Conservation (phyloP, 2,329 filamentous ascomycete genomes). For the Fusarium nematophilum region DNA sequence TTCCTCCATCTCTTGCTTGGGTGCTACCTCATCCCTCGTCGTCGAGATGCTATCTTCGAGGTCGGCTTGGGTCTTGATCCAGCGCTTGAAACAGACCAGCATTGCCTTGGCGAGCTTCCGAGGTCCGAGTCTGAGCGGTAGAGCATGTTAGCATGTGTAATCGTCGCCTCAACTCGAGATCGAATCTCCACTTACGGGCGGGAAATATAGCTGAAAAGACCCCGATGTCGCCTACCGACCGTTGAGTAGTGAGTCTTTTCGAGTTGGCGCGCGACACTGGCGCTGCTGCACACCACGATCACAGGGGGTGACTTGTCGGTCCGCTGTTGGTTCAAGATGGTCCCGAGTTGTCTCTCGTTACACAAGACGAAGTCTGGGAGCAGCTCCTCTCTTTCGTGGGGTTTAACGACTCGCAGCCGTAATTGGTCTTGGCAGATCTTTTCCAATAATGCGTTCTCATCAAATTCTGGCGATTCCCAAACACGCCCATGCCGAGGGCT, state of each 20-base stretch:
- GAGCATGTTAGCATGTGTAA: background rate
- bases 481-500: background rate
- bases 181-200: slow-evolving; percentile 48
- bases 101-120: slow-evolving; percentile 53
- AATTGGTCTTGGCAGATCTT: slow-evolving; percentile 23
- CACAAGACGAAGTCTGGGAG: slow-evolving; percentile 46
- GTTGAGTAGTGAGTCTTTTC: slow-evolving; percentile 33
- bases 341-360: slow-evolving; percentile 14
- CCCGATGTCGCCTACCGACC: slow-evolving; percentile 27
- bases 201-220: slow-evolving; percentile 50
- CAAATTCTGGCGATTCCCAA: slow-evolving; percentile 13
- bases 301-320: slow-evolving; percentile 33
- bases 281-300: slow-evolving; percentile 49
- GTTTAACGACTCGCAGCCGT: slow-evolving; percentile 26
- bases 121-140: slow-evolving; percentile 48
- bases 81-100: slow-evolving; percentile 42
- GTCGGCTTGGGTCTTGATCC: slow-evolving; percentile 35
- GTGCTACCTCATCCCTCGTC: slow-evolving; percentile 7
- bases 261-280: slow-evolving; percentile 43
- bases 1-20: background rate
- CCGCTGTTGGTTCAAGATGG: background rate
- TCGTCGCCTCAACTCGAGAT: background rate
- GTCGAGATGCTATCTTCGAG: slow-evolving; percentile 27
- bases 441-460: slow-evolving; percentile 12
- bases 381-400: background rate